Evolutionary conservation across 257 asterid genomes (phyloP).

Genomic region (Galeopsis tetrahit): DNA sequence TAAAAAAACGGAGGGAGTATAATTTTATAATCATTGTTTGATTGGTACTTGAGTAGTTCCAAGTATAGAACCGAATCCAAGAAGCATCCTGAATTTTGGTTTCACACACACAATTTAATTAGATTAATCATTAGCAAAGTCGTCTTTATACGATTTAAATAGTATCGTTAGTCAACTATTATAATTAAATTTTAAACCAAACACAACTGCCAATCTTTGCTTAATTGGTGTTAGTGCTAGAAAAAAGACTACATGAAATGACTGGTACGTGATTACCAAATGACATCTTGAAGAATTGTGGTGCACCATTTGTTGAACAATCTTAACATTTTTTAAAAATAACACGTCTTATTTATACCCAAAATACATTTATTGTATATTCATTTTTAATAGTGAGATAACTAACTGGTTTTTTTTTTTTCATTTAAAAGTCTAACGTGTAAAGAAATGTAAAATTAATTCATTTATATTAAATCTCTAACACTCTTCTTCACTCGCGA

Average conservation of each 20-base stretch:
- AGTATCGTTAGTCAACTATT: constrained; percentile 22
- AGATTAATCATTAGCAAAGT: not conserved
- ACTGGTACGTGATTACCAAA: not conserved
- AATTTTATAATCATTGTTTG: not conserved
- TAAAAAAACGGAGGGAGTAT: too few species aligned
- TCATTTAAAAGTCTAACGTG: too few species aligned
- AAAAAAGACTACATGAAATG: constrained; percentile 11
- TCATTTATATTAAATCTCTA: too few species aligned
- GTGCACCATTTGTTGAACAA: constrained; percentile 8
- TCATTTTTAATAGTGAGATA: too few species aligned
- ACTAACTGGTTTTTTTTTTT: too few species aligned
- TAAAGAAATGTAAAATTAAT: too few species aligned
- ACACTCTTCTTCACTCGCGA: too few species aligned
- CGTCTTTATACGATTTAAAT: not conserved
- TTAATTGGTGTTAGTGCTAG: not conserved
- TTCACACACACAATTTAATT: not conserved
- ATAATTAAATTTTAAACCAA: not conserved
- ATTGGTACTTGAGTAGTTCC: constrained; percentile 18
- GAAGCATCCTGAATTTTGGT: constrained; percentile 1
- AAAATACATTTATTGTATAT: too few species aligned
- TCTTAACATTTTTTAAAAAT: not conserved
- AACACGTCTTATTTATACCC: too few species aligned
- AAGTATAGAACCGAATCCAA: constrained; percentile 9
- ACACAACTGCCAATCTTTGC: constrained; percentile 23
- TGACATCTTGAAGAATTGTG: constrained; percentile 25